A percentile compares a stretch with the other conserved stretches of the same genome.
Conservation (phyloP, 352 stramenopile species). For the Globisporangium paddicum region DNA sequence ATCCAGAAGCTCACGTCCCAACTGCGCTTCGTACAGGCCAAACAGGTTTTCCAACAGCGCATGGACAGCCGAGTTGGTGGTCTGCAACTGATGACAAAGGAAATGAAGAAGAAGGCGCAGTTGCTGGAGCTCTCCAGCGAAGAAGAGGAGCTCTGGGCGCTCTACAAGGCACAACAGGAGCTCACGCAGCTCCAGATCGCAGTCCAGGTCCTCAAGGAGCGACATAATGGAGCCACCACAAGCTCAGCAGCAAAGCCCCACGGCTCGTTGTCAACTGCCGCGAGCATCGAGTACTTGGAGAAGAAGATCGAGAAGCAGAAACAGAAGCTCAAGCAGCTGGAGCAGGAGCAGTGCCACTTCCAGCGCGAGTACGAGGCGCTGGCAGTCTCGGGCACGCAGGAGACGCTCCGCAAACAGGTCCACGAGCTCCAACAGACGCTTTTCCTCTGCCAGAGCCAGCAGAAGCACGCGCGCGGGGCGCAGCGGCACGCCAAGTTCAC, state of each 20-base stretch:
- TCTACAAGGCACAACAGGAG: constrained; percentile 53
- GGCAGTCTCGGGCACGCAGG: constrained; percentile 32
- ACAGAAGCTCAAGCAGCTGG: constrained; percentile 32
- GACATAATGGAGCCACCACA: neutral
- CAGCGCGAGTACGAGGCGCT: constrained; percentile 37
- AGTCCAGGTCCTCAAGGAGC: constrained; percentile 33
- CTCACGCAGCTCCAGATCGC: constrained; percentile 54
- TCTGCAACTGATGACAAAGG: constrained; percentile 15
- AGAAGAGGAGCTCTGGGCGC: constrained; percentile 52
- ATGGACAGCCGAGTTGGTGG: constrained; percentile 27
- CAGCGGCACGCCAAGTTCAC: constrained; percentile 29
- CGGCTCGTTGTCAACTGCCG: constrained; percentile 17
- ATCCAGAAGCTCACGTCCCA: constrained; percentile 27
- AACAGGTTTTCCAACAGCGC: constrained; percentile 42
- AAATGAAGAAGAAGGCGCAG: constrained; percentile 37
- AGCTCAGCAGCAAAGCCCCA: neutral
- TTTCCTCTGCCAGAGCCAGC: constrained; percentile 56
- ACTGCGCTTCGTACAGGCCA: constrained; percentile 38
- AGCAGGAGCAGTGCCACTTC: constrained; percentile 22
- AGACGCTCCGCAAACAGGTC: constrained; percentile 42
- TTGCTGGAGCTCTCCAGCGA: constrained; percentile 38
- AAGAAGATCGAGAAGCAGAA: constrained; percentile 45
- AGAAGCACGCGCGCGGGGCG: constrained; percentile 37
- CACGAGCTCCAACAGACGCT: constrained; percentile 68
- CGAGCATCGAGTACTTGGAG: constrained; percentile 40